These are phyloP conservation scores for Pittosporum tobira DNA, from an alignment of 129 eudicot species.

Conservation along the genomic window DNA sequence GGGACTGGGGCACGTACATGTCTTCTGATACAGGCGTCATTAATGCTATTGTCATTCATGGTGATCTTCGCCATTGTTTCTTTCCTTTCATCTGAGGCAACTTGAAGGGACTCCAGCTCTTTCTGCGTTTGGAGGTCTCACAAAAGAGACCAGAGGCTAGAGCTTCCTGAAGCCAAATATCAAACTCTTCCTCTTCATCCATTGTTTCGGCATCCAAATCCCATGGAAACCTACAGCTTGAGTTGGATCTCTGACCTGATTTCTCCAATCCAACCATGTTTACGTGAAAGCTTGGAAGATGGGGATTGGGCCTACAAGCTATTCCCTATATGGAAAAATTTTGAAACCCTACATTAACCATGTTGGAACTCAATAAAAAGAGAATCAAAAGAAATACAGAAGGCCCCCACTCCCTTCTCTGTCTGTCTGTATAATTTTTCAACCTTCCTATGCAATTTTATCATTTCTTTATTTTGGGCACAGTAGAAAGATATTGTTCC, in stretches of 20 bases:
- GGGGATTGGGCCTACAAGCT: conserved; percentile 94
- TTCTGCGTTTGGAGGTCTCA: conserved; percentile 74
- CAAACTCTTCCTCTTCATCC: conserved; percentile 73
- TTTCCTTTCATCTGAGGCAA: conserved; percentile 64
- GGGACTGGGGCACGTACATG: too few relatives aligned
- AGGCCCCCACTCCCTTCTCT: too few relatives aligned
- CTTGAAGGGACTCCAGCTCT: conserved; percentile 92
- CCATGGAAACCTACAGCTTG: conserved; percentile 75
- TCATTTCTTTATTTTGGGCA: background rate
- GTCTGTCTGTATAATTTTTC: too few relatives aligned
- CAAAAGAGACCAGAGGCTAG: conserved; percentile 74
- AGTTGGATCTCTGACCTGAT: conserved; percentile 53
- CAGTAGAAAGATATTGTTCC: background rate
- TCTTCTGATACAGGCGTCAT: too few relatives aligned
- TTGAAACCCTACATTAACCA: background rate
- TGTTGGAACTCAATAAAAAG: background rate
- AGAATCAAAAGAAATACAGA: background rate
- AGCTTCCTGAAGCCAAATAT: conserved; percentile 84
- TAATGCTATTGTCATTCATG: too few relatives aligned
- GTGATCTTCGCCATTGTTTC: conserved; percentile 56
- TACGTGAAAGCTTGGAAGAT: conserved; percentile 84
- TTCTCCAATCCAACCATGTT: conserved; percentile 91
- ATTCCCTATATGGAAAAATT: conserved; percentile 47
- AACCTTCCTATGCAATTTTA: too few relatives aligned
- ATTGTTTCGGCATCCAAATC: conserved; percentile 70